Base-by-base conservation (phyloP, 805 yeast genomes). In the Myxozyma vanderwaltii region DNA sequence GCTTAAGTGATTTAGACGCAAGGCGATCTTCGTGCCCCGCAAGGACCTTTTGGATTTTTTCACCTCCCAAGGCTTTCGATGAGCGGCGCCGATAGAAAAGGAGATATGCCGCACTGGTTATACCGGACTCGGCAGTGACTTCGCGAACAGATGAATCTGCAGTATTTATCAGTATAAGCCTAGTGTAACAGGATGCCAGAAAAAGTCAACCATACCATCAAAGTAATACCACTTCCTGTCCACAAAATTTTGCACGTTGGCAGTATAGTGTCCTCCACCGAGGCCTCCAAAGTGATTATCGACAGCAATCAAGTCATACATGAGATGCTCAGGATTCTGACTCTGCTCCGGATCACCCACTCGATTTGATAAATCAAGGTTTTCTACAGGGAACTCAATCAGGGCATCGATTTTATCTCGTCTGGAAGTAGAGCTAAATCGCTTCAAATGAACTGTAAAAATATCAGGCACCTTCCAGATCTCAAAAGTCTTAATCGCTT, bases 211-310 rank as follows among this genome's bases (percentile, higher is more conserved):
- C 4, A n/a, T 49, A 63, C 63, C 99, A 70, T 92, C 91, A 71
- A 81, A 92, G 70, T 91, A 88, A 70, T 91, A 90, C 98, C 98
- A 94, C 58, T 83, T 78, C 21, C 76, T 76, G 68, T 89, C 95
- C 44, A 83, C 78, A 71, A 83, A 86, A 69, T 91, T 91, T 71
- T 86, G 87, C 0, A 82, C 96, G 68, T 84, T 86, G 0, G 98
- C 88, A 0, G 99, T 94, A 73, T 94, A 92, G 76, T 94, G 98
- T 1, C 99, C 98, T 3, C 98, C 98, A 0, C 98, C 97, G 19
- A 92, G 77, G 0, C 97, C 97, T 51, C 98, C 99, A 71, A 80
- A 91, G 70, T 94, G 99, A 71, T 92, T 94, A 71, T 91, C 98
- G 23, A 94, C 97, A 0, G 94, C 98, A 67, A 89, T 79, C 63